Conservation (phyloP, 1,284 basidiomycete genomes). For the Neotropicomus parvogracilis region DNA sequence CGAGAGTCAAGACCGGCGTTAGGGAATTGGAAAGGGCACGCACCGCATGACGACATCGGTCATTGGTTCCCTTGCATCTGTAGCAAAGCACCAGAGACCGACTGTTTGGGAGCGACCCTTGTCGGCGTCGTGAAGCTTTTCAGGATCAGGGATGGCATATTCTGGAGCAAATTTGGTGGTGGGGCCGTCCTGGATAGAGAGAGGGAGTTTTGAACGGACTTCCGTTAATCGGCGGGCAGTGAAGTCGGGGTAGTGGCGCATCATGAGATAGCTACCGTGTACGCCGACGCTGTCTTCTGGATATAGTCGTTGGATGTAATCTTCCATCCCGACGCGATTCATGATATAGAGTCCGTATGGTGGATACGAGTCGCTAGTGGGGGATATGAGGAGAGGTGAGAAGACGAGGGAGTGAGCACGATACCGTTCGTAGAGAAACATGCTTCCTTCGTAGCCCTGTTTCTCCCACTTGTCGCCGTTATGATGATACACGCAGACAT, state of each 20-base stretch:
- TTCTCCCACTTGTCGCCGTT: constrained; percentile 77
- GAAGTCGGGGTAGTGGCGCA: constrained; percentile 69
- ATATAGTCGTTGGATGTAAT: constrained; percentile 73
- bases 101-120: constrained; percentile 61
- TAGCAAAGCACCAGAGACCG: constrained; percentile 77
- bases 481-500: constrained; percentile 76
- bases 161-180: constrained; percentile 46
- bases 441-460: constrained; percentile 81
- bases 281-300: constrained; percentile 76
- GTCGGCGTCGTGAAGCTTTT: constrained; percentile 40
- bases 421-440: constrained; percentile 85
- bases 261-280: constrained; percentile 66
- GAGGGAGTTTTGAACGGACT: constrained; percentile 30
- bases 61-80: constrained; percentile 67
- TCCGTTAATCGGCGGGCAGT: constrained; percentile 49
- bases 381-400: constrained; percentile 3
- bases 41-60: constrained; percentile 66
- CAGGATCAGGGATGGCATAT: constrained; percentile 40
- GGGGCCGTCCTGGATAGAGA: constrained; percentile 32
- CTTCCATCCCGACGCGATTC: constrained; percentile 83
- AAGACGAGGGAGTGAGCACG: neutral
- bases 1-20: neutral
- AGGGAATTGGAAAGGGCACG: constrained; percentile 12
- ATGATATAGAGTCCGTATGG: constrained; percentile 85
- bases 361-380: constrained; percentile 61